A percentile compares a stretch with the other conserved stretches of the same genome.
Evolutionary conservation across 805 yeast species (phyloP).

Genomic region (Candida suzukii): DNA sequence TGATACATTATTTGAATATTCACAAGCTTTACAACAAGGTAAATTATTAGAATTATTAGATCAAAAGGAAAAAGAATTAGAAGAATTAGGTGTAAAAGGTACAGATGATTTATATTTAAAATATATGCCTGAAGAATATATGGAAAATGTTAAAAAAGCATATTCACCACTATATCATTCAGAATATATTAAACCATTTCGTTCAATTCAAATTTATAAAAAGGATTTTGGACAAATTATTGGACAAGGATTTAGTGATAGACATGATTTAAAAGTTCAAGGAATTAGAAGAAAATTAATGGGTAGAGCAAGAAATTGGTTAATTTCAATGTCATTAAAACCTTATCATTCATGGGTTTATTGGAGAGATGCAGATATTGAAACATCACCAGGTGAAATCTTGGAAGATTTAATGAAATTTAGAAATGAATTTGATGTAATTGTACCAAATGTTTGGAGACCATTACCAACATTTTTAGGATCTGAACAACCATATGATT

Average conservation of each 20-base stretch:
- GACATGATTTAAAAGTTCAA: conserved; percentile 82
- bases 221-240: conserved; percentile 80
- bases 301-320: conserved; percentile 87
- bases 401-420: conserved; percentile 67
- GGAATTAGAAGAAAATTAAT: conserved; percentile 77
- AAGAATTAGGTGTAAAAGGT: conserved; percentile 36
- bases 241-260: conserved; percentile 78
- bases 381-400: conserved; percentile 71
- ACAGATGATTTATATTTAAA: conserved; percentile 56
- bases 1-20: conserved; percentile 56
- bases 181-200: conserved; percentile 60
- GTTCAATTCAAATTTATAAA: conserved; percentile 72
- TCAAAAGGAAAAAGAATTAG: conserved; percentile 29
- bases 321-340: conserved; percentile 62
- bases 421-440: conserved; percentile 52
- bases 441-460: conserved; percentile 92
- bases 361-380: conserved; percentile 87
- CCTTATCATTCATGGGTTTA: conserved; percentile 89
- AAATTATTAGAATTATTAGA: conserved; percentile 46
- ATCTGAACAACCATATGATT: conserved; percentile 88
- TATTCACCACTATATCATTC: conserved; percentile 62
- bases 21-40: conserved; percentile 66
- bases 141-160: conserved; percentile 48
- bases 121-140: conserved; percentile 61
- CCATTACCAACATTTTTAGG: conserved; percentile 91